A percentile compares a stretch with the other conserved stretches of the same genome.
These are phyloP conservation scores for Nitzschia putrida DNA, from an alignment of 108 stramenopile genomes.

Conservation along the genomic window DNA sequence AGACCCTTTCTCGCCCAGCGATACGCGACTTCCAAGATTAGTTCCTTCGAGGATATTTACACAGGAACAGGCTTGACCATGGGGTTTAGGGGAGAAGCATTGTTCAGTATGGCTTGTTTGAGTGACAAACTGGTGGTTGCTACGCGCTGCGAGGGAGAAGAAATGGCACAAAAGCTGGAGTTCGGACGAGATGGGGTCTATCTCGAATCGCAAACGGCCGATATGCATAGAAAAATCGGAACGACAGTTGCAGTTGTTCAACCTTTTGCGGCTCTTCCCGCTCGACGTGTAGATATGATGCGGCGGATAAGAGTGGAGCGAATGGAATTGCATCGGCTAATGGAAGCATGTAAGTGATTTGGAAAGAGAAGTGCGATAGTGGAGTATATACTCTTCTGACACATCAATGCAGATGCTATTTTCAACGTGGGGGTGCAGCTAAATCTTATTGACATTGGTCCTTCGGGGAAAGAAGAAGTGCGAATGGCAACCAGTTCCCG, in stretches of 20 bases:
- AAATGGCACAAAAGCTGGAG: constrained; percentile 59
- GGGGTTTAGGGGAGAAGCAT: constrained; percentile 89
- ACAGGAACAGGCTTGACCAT: constrained; percentile 31
- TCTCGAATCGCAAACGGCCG: constrained; percentile 18
- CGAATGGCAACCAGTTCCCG: constrained; percentile 53
- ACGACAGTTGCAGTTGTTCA: constrained; percentile 85
- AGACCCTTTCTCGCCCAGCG: constrained; percentile 66
- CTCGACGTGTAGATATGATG: constrained; percentile 72
- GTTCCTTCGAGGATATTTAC: constrained; percentile 76
- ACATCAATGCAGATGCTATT: constrained; percentile 66
- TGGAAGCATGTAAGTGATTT: constrained; percentile 72
- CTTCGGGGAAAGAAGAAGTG: constrained; percentile 36
- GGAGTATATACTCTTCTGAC: too few relatives aligned
- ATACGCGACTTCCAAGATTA: constrained; percentile 87
- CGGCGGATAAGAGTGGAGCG: constrained; percentile 72
- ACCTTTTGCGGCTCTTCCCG: constrained; percentile 80
- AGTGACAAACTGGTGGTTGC: constrained; percentile 61
- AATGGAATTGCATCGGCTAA: constrained; percentile 62
- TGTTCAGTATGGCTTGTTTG: constrained; percentile 78
- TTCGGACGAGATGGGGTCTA: constrained; percentile 58
- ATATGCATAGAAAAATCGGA: constrained; percentile 65
- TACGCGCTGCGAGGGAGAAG: constrained; percentile 61
- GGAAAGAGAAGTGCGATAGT: not conserved
- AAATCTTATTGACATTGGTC: constrained; percentile 62
- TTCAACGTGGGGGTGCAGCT: constrained; percentile 69